phyloP scores from a whole-genome alignment of 768 basidiomycete genomes.

The Leccinum olivaceopallidum region DNA sequence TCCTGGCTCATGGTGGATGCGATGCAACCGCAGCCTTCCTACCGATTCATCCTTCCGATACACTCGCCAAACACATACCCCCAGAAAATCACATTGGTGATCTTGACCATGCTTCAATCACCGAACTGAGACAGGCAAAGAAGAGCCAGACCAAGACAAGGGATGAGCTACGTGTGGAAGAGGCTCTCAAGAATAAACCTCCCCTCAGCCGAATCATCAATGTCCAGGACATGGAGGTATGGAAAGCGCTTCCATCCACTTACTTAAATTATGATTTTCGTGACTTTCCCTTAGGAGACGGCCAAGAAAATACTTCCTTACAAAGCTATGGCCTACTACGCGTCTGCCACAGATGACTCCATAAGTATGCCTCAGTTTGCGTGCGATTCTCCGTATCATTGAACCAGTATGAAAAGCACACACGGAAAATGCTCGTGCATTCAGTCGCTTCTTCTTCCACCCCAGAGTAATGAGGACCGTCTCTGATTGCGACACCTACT shows the following conservation, averaged over 20 bases:
- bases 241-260: neutral
- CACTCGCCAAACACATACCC: slow-evolving; percentile 70
- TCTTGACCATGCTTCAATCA: slow-evolving; percentile 49
- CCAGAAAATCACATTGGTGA: slow-evolving; percentile 71
- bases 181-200: slow-evolving; percentile 60
- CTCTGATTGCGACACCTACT: slow-evolving; percentile 66
- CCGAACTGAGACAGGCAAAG: slow-evolving; percentile 37
- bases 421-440: slow-evolving; percentile 73
- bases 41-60: slow-evolving; percentile 84
- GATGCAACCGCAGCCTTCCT: slow-evolving; percentile 80
- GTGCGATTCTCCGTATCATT: slow-evolving; percentile 15
- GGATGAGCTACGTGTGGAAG: slow-evolving; percentile 68
- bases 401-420: slow-evolving; percentile 44
- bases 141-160: slow-evolving; percentile 54
- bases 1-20: slow-evolving; percentile 80
- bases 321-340: slow-evolving; percentile 82
- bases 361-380: slow-evolving; percentile 50
- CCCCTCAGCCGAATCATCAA: slow-evolving; percentile 70
- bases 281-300: slow-evolving; percentile 46
- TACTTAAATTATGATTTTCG: neutral
- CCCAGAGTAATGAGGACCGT: slow-evolving; percentile 77
- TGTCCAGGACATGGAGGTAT: slow-evolving; percentile 81
- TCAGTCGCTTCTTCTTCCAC: slow-evolving; percentile 82
- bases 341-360: slow-evolving; percentile 85
- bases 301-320: slow-evolving; percentile 71